These are phyloP conservation scores for Tilletia horrida DNA, from an alignment of 1,284 basidiomycete species.

Conservation along the genomic window DNA sequence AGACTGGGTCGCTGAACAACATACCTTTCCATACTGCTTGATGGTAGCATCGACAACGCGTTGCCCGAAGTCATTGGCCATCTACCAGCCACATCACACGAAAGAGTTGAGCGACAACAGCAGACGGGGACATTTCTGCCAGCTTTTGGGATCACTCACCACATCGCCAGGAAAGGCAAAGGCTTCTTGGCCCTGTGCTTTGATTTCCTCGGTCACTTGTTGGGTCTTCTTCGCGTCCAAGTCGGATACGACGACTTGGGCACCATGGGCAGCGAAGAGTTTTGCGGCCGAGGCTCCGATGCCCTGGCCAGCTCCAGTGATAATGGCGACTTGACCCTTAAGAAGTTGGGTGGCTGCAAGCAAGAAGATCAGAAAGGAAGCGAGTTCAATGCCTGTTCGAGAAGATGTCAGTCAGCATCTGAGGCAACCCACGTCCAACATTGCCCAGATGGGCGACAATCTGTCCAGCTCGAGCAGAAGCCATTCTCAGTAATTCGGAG, in stretches of 20 bases:
- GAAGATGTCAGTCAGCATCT: background rate
- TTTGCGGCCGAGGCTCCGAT: slow-evolving; percentile 25
- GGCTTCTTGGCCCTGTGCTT: slow-evolving; percentile 68
- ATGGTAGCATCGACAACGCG: slow-evolving; percentile 72
- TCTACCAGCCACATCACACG: background rate
- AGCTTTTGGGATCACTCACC: slow-evolving; percentile 32
- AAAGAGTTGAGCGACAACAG: background rate
- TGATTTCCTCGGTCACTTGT: slow-evolving; percentile 59
- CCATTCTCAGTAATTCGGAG: background rate
- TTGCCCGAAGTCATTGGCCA: slow-evolving; percentile 67
- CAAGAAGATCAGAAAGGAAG: background rate
- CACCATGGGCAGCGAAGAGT: slow-evolving; percentile 36
- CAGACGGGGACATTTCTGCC: no score
- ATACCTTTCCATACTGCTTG: slow-evolving; percentile 52
- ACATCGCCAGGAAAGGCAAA: slow-evolving; percentile 42
- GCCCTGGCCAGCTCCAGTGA: slow-evolving; percentile 90
- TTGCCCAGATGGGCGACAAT: slow-evolving; percentile 32
- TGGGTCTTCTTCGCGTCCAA: slow-evolving; percentile 58
- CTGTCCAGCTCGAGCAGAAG: slow-evolving; percentile 33
- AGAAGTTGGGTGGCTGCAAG: slow-evolving; percentile 69
- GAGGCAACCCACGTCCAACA: slow-evolving; percentile 32
- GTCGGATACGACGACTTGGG: slow-evolving; percentile 62
- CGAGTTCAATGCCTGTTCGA: no score
- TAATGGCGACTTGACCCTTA: slow-evolving; percentile 85
- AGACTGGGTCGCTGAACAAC: background rate